Conservation (phyloP, 2,329 filamentous ascomycete genomes). For the Fusarium goolgardi region DNA sequence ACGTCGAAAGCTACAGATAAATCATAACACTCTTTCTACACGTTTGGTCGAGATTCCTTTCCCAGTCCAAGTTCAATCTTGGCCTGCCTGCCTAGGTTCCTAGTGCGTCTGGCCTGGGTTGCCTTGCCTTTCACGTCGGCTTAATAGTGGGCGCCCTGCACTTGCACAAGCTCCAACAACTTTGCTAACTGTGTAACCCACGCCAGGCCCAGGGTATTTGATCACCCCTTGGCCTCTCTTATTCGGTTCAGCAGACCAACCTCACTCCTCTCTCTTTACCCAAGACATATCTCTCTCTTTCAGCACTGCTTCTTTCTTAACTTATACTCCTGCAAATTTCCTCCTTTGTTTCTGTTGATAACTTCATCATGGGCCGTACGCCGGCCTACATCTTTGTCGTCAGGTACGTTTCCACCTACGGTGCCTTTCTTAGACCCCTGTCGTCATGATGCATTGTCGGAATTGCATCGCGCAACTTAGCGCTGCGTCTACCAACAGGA, state of each 20-base stretch:
- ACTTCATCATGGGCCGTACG: slow-evolving; percentile 54
- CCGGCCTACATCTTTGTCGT: slow-evolving; percentile 60
- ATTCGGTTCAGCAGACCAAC: slow-evolving; percentile 33
- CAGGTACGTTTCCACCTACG: slow-evolving; percentile 50
- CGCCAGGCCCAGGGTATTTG: slow-evolving; percentile 33
- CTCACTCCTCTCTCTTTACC: slow-evolving; percentile 21
- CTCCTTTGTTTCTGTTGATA: slow-evolving; percentile 11
- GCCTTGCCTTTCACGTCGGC: slow-evolving; percentile 5
- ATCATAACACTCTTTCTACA: not conserved
- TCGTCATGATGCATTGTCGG: slow-evolving; percentile 41
- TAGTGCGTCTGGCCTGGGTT: not conserved
- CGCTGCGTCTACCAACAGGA: slow-evolving; percentile 20
- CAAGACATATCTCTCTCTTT: slow-evolving; percentile 17
- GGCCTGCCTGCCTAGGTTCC: not conserved
- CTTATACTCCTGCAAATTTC: slow-evolving; percentile 5
- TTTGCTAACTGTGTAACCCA: slow-evolving; percentile 30
- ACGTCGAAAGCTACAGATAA: not conserved
- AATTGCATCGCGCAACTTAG: slow-evolving; percentile 32
- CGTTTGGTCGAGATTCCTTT: not conserved
- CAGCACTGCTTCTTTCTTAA: not conserved
- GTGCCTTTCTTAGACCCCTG: slow-evolving; percentile 33
- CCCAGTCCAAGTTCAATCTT: not conserved
- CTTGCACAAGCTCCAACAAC: slow-evolving; percentile 33
- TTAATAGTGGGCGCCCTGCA: slow-evolving; percentile 35
- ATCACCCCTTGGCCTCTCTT: slow-evolving; percentile 38